These are phyloP conservation scores for Pleurotus djamor DNA, from an alignment of 768 basidiomycete species.

Conservation along the genomic window DNA sequence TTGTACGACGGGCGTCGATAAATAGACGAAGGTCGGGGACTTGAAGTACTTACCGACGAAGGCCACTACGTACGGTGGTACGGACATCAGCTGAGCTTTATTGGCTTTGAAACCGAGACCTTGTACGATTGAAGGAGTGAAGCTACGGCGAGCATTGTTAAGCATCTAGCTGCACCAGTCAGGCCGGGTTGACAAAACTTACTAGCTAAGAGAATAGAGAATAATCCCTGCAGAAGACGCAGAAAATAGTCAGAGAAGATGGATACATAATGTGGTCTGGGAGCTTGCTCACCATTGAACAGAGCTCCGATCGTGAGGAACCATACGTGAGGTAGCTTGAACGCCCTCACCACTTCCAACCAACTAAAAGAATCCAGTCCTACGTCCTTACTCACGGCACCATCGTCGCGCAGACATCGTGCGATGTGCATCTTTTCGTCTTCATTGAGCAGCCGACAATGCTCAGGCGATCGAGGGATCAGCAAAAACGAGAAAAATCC, in stretches of 20 bases:
- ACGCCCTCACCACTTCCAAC: conserved; percentile 30
- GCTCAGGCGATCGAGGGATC: conserved; percentile 29
- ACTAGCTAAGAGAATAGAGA: conserved; percentile 18
- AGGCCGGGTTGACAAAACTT: no score
- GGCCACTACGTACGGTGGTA: conserved; percentile 29
- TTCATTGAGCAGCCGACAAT: not conserved
- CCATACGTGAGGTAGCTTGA: conserved; percentile 33
- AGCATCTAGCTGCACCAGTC: no score
- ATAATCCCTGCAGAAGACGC: no score
- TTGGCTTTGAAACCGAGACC: conserved; percentile 39
- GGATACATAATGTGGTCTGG: no score
- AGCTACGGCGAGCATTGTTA: conserved; percentile 26
- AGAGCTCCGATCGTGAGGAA: conserved; percentile 28
- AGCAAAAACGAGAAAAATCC: conserved; percentile 36
- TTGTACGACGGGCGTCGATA: no score
- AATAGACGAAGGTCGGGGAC: no score
- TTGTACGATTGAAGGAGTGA: conserved; percentile 55
- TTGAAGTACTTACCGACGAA: conserved; percentile 27
- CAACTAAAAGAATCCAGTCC: conserved; percentile 31
- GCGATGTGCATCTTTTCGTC: conserved; percentile 9
- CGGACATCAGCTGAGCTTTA: conserved; percentile 45
- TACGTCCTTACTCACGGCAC: conserved; percentile 14
- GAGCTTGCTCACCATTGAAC: conserved; percentile 29
- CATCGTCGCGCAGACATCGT: conserved; percentile 10
- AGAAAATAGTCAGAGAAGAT: no score